A percentile compares a stretch with the other conserved stretches of the same genome.
Conservation (phyloP, 371 early-diverging fungal species). For the Mucor mucedo region DNA sequence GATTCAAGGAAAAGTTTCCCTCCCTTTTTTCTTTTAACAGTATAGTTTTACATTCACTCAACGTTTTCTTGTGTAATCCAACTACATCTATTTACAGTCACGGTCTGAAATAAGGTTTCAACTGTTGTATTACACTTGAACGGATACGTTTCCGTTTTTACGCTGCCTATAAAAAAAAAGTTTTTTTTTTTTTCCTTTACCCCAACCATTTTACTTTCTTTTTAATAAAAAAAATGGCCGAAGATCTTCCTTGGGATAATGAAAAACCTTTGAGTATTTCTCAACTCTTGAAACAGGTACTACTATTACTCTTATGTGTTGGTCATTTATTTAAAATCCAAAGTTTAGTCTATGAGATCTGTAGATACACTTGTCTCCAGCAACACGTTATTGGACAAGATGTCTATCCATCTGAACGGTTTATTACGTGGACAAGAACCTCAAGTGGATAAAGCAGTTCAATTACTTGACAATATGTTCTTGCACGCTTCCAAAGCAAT, state of each 20-base stretch:
- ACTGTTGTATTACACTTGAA: not conserved
- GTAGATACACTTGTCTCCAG: constrained; percentile 22
- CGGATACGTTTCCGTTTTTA: not conserved
- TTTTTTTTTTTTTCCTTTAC: not conserved
- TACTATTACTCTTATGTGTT: not conserved
- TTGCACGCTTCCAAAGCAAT: constrained; percentile 42
- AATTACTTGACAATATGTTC: constrained; percentile 40
- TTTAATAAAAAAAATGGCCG: constrained; percentile 14
- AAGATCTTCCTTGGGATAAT: constrained; percentile 27
- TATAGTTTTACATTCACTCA: no score
- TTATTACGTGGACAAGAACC: constrained; percentile 20
- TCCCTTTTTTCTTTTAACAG: no score
- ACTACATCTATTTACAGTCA: not conserved
- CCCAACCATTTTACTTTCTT: no score
- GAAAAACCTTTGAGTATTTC: constrained; percentile 28
- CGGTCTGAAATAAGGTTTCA: not conserved
- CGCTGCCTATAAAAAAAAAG: not conserved
- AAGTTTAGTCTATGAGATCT: constrained; percentile 28
- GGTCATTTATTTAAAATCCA: not conserved
- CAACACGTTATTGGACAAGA: constrained; percentile 20
- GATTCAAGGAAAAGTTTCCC: no score
- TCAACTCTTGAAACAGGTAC: constrained; percentile 32
- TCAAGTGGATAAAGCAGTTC: constrained; percentile 15
- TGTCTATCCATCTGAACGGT: constrained; percentile 30
- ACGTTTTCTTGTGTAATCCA: not conserved